phyloP scores from a whole-genome alignment of 78 protist species.

The Dictyostelium capitatum region DNA sequence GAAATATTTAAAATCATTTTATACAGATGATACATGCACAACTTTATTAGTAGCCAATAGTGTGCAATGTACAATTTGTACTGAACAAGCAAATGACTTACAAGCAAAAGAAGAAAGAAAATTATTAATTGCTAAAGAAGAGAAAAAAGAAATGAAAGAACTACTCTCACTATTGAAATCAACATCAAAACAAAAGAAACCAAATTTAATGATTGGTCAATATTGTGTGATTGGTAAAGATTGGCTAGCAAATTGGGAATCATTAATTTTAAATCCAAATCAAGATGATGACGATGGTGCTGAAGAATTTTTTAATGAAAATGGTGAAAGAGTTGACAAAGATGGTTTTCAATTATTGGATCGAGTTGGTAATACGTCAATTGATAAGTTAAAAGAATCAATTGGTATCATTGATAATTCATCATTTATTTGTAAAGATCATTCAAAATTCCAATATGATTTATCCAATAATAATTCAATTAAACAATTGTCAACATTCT shows the following conservation, averaged over 20 bases:
- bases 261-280: neutral
- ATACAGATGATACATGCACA: neutral
- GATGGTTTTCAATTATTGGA: neutral
- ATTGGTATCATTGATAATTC: conserved; percentile 14
- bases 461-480: neutral
- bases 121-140: neutral
- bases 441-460: neutral
- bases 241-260: conserved; percentile 5
- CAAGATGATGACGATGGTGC: neutral
- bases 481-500: neutral
- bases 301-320: neutral
- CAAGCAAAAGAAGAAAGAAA: neutral
- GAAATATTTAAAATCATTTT: conserved; percentile 1
- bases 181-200: neutral
- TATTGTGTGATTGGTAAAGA: neutral
- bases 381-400: neutral
- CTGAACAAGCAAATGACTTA: neutral
- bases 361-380: neutral
- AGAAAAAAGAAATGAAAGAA: conserved; percentile 21
- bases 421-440: neutral
- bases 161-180: neutral
- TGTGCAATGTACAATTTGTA: neutral
- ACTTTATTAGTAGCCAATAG: neutral
- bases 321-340: neutral
- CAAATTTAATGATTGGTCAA: neutral